Percentiles rank a stretch among this genome's conserved stretches.
phyloP scores from a whole-genome alignment of 768 basidiomycete species.

The Daedaleopsis sinensis region DNA sequence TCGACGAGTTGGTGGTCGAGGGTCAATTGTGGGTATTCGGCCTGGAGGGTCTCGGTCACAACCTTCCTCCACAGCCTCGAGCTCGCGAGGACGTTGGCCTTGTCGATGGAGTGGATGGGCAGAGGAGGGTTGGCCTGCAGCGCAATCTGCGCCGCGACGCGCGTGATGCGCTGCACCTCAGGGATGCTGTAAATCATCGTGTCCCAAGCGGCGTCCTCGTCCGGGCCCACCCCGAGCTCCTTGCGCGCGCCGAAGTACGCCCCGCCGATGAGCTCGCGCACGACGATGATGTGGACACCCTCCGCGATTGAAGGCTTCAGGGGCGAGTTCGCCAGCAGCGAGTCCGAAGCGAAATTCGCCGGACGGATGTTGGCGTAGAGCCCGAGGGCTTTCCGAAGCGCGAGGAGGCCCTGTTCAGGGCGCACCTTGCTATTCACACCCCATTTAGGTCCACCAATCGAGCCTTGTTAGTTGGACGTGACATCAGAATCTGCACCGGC shows the following conservation, averaged over 20 bases:
- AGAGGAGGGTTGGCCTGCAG: slow-evolving; percentile 81
- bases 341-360: slow-evolving; percentile 91
- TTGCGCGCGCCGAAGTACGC: slow-evolving; percentile 94
- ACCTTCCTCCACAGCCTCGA: slow-evolving; percentile 94
- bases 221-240: slow-evolving; percentile 73
- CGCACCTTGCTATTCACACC: slow-evolving; percentile 86
- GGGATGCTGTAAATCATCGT: slow-evolving; percentile 89
- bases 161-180: slow-evolving; percentile 93
- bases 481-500: neutral
- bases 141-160: slow-evolving; percentile 94
- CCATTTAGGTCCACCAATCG: slow-evolving; percentile 99
- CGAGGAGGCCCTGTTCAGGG: slow-evolving; percentile 89
- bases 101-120: slow-evolving; percentile 92
- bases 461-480: slow-evolving; percentile 67
- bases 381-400: slow-evolving; percentile 88
- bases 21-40: slow-evolving; percentile 87
- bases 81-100: slow-evolving; percentile 96
- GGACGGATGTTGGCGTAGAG: slow-evolving; percentile 99
- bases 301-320: slow-evolving; percentile 80
- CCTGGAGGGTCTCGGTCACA: slow-evolving; percentile 79
- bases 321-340: slow-evolving; percentile 86
- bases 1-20: slow-evolving; percentile 94
- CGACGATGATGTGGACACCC: slow-evolving; percentile 89
- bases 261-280: slow-evolving; percentile 96
- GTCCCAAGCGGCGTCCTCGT: slow-evolving; percentile 81